Conservation (phyloP, 2,329 filamentous ascomycete species). For the Diaporthe citriasiana region DNA sequence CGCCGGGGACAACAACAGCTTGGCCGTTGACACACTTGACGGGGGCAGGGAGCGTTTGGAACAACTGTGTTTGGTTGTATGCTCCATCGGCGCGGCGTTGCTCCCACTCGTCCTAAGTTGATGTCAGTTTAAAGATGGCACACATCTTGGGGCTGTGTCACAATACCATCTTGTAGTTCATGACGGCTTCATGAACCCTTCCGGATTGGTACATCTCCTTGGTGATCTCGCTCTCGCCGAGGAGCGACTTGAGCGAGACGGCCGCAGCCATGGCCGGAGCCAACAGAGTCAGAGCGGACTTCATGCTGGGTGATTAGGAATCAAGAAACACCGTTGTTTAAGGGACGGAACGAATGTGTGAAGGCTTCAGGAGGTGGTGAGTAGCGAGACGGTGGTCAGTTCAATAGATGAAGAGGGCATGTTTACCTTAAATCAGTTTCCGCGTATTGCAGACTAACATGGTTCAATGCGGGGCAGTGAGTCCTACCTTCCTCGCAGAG, state of each 20-base stretch:
- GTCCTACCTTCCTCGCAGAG: conserved; percentile 30
- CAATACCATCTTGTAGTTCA: conserved; percentile 23
- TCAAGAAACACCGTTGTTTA: conserved; percentile 3
- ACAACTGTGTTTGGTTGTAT: conserved; percentile 9
- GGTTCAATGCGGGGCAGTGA: background rate
- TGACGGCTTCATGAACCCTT: conserved; percentile 20
- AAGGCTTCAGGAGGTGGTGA: conserved; percentile 6
- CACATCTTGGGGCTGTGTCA: background rate
- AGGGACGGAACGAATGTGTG: conserved; percentile 12
- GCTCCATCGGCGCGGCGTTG: conserved; percentile 21
- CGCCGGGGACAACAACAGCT: conserved; percentile 53
- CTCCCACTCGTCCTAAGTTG: conserved; percentile 2
- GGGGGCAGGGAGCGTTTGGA: conserved; percentile 17
- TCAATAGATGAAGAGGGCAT: background rate
- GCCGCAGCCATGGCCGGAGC: conserved; percentile 31
- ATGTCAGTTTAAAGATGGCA: background rate
- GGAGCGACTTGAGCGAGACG: conserved; percentile 20
- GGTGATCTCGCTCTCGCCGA: conserved; percentile 19
- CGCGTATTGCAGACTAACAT: conserved; percentile 4
- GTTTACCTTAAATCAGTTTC: conserved; percentile 22
- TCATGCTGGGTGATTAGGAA: conserved; percentile 15
- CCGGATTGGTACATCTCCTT: conserved; percentile 27
- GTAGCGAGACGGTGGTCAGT: background rate
- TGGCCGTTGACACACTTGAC: conserved; percentile 33
- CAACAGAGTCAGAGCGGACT: conserved; percentile 17